Percentiles rank a stretch among this genome's conserved stretches.
Evolutionary conservation across 2,329 filamentous ascomycete genomes (phyloP).

Genomic region (Cercospora brassicicola): DNA sequence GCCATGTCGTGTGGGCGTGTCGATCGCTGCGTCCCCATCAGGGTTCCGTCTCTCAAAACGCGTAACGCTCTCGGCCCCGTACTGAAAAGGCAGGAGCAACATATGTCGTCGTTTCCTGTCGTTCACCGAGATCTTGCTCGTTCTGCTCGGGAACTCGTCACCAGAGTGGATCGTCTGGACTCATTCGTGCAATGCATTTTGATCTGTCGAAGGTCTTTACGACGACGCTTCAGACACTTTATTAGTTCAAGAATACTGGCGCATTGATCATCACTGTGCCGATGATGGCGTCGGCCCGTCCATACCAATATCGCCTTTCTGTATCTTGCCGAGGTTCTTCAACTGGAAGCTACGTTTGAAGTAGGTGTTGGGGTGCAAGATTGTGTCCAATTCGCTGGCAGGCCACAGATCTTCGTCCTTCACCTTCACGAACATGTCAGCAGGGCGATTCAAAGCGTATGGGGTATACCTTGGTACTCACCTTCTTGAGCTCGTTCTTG

Average conservation of each 20-base stretch:
- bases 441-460: not conserved
- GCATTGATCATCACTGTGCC: not conserved
- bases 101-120: not conserved
- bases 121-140: not conserved
- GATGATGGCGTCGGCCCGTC: slow-evolving; percentile 34
- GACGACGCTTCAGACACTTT: not conserved
- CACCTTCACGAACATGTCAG: slow-evolving; percentile 33
- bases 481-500: slow-evolving; percentile 57
- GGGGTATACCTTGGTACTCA: slow-evolving; percentile 7
- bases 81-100: not conserved
- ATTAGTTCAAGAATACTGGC: not conserved
- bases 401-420: slow-evolving; percentile 52
- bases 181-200: not conserved
- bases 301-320: slow-evolving; percentile 41
- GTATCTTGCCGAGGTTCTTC: slow-evolving; percentile 67
- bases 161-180: not conserved
- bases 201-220: not conserved
- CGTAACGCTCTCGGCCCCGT: not conserved
- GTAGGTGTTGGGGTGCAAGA: slow-evolving; percentile 96
- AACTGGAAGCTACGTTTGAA: slow-evolving; percentile 92
- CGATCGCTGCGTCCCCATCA: not conserved
- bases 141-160: not conserved
- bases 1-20: not conserved
- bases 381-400: slow-evolving; percentile 80
- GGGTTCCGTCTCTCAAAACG: not conserved